Base-by-base conservation (phyloP, 2,329 filamentous ascomycete species). In the Davidsoniella neocaledoniae region DNA sequence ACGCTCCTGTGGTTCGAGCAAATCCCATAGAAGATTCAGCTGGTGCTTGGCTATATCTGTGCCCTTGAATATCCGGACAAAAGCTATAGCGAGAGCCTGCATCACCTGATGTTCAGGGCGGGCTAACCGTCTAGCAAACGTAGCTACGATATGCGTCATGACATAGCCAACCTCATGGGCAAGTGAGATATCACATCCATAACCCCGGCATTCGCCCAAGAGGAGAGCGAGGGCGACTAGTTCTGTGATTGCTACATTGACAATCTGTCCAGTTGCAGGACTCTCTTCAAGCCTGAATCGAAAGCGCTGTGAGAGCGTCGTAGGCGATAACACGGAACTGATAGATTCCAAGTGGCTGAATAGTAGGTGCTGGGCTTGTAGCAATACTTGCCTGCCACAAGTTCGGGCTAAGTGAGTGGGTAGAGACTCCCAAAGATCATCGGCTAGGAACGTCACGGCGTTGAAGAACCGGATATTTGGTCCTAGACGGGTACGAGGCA, bases 161-260 rank as follows among this genome's bases (percentile, higher is more conserved):
- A 61, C 60, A 26, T 51, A 46, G 7, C 58, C 54, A 17, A 63
- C 50, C 14, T 53, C 51, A 6, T 49, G 39, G 2, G 60, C 56
- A 17, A 63, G 53, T 23, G 29, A 44, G 2, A 56, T 51, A 14
- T 59, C 59, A 43, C 59, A 63, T 5, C 60, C 60, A 2, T 63
- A 49, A 3, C 56, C 57, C 12, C 46, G 48, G 29, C 57, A 55
- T 23, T 59, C 56, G 33, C 60, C 57, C 7, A 63, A 55, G 6
- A 61, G 52, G 14, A 60, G 53, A 48, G 58, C 62, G 14, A 63
- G 51, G 6, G 55, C 47, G n/a, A 56, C 54, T 4, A 54, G 42
- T 14, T 55, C 47, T 45, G 47, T 42, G 38, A 56, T 52, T 16
- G 55, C 40, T 39, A 54, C 49, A 37, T 33, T 41, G 40, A 36